Base-by-base conservation (phyloP, 73 alveolate species). In the Paramecium biaurelia region DNA sequence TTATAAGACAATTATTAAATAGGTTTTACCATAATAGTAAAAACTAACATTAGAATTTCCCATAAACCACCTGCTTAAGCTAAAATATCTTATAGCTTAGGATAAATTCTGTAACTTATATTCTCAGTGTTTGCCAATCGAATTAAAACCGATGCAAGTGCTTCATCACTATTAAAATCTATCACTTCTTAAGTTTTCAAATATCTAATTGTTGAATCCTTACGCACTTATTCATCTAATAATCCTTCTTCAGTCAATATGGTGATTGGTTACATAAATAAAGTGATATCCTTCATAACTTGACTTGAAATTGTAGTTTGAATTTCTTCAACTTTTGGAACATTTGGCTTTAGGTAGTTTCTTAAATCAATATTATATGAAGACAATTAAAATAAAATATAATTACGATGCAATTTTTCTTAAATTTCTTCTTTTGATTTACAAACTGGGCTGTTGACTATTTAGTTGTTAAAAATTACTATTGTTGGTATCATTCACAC, bases 31-130 rank as follows among this genome's bases (percentile, higher is more conserved):
- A 43, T 43, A 5, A 79, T 38, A 10, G 47, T 41, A 79, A 43
- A 43, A 43, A 79, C 23, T n/a, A 30, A 53, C 56, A 79, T 24
- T 5, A 38, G 30, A 47, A 26, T 7, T 21, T 79, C 56, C 90
- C 90, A 79, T 42, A 79, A 79, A 41, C 90, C 90, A 15, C 90
- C 90, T 6, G 56, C 56, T 21, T 79, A 47, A 43, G 76, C 90
- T 10, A 79, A 45, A 12, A 79, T 47, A 24, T 42, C 72, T 20
- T 38, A 23, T n/a, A 79, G n/a, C n/a, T 79, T 79, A 30, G 70
- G 42, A 41, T 79, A 79, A 10, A 47, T 79, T 79, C 74, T 79
- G 5, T 79, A 26, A 79, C 56, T 79, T 21, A 41, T 23, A 14
- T 42, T 79, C 15, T 72, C 86, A 4, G 56, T 32, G 21, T 72